Conservation (phyloP, 352 stramenopile species). For the Pythium rishiriense region DNA sequence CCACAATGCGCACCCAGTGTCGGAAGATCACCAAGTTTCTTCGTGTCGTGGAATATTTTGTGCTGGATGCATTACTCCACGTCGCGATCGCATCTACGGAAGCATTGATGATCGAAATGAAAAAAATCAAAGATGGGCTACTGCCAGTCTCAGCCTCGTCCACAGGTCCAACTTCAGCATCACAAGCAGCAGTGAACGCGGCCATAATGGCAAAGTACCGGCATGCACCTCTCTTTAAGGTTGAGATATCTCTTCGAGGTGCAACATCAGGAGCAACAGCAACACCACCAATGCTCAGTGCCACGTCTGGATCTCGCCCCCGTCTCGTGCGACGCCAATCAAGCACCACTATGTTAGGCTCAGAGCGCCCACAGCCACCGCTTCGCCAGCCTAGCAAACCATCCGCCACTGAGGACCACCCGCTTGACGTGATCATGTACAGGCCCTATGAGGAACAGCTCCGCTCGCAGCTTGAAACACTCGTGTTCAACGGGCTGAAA, state of each 20-base stretch:
- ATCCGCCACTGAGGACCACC: slow-evolving; percentile 1
- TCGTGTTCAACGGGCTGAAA: slow-evolving; percentile 69
- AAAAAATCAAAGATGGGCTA: slow-evolving; percentile 35
- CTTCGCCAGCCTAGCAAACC: neutral
- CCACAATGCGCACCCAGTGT: slow-evolving; percentile 90
- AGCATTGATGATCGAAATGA: slow-evolving; percentile 43
- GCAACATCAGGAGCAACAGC: slow-evolving; percentile 17
- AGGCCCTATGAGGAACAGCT: slow-evolving; percentile 49
- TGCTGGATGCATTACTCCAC: slow-evolving; percentile 74
- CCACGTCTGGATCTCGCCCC: slow-evolving; percentile 4
- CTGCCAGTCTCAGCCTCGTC: neutral
- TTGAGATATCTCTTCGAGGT: slow-evolving; percentile 57
- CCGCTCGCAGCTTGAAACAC: slow-evolving; percentile 64
- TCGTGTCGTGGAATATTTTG: slow-evolving; percentile 89
- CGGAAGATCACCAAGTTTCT: slow-evolving; percentile 91
- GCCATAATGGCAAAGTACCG: slow-evolving; percentile 28
- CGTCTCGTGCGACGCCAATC: slow-evolving; percentile 18
- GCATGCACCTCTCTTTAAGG: slow-evolving; percentile 57
- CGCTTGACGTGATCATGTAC: slow-evolving; percentile 47
- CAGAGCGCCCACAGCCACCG: neutral
- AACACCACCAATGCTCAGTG: slow-evolving; percentile 11
- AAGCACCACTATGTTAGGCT: slow-evolving; percentile 5
- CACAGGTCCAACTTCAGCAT: slow-evolving; percentile 3
- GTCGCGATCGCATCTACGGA: slow-evolving; percentile 68
- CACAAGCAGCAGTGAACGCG: slow-evolving; percentile 31